phyloP scores from a whole-genome alignment of 202 grass and related monocot genomes.

The Hordeum pubiflorum region DNA sequence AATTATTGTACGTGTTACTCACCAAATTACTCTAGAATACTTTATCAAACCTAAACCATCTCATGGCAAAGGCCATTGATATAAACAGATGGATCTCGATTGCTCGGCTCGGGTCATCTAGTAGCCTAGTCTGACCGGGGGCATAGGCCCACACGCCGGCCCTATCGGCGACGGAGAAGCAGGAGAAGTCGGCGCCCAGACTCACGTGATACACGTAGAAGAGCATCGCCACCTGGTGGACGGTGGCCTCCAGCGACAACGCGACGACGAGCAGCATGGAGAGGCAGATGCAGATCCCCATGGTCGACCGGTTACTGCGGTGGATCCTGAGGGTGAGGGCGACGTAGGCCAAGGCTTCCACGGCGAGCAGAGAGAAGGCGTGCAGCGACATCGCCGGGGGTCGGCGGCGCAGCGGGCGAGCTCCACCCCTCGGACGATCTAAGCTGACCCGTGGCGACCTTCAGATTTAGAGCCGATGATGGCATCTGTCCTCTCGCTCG shows the following conservation, averaged over 20 bases:
- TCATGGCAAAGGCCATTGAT: no score
- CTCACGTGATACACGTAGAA: not conserved
- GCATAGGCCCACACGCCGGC: no score
- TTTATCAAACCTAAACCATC: no score
- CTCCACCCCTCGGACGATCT: not conserved
- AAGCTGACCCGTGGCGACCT: not conserved
- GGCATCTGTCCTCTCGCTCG: not conserved
- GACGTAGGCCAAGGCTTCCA: not conserved
- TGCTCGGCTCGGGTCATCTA: no score
- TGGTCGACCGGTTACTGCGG: not conserved
- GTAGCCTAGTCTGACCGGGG: no score
- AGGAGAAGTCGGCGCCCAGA: not conserved
- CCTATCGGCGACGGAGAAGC: not conserved
- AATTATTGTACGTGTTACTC: no score
- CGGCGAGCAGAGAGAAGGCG: not conserved
- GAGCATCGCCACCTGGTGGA: not conserved
- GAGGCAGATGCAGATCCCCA: not conserved
- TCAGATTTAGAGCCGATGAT: not conserved
- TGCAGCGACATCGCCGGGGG: not conserved
- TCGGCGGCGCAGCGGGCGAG: not conserved
- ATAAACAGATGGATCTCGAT: no score
- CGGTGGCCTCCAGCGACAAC: not conserved
- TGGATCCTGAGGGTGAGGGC: no score
- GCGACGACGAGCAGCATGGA: not conserved
- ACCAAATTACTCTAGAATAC: no score